These are phyloP conservation scores for Xylariaceae sp. DNA, from an alignment of 2,329 filamentous ascomycete genomes.

Conservation along the genomic window DNA sequence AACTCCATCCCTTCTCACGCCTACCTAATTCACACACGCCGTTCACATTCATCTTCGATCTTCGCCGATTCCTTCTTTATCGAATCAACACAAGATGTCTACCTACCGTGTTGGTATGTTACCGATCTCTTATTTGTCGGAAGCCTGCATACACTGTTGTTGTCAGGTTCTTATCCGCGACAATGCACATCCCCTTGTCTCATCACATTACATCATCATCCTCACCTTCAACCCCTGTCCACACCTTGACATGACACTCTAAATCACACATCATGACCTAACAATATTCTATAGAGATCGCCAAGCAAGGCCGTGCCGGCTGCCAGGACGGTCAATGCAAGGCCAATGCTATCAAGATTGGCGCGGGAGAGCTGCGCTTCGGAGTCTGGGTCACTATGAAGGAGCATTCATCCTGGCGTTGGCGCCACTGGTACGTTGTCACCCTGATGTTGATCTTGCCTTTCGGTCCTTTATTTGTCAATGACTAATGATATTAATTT, in stretches of 20 bases:
- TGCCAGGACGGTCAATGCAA: slow-evolving; percentile 76
- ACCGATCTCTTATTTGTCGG: background rate
- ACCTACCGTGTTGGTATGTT: slow-evolving; percentile 18
- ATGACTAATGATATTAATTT: slow-evolving; percentile 7
- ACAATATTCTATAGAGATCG: no score
- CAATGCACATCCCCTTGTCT: no score
- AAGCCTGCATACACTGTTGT: background rate
- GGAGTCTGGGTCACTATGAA: slow-evolving; percentile 58
- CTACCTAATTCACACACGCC: background rate
- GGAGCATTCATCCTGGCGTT: slow-evolving; percentile 63
- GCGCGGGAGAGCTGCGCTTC: slow-evolving; percentile 74
- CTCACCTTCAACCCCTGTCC: no score
- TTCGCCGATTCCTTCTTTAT: slow-evolving; percentile 4
- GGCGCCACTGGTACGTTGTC: slow-evolving; percentile 76
- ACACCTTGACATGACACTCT: background rate
- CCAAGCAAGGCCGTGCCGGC: slow-evolving; percentile 65
- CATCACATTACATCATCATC: slow-evolving; percentile 8
- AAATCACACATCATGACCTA: background rate
- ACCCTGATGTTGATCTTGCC: background rate
- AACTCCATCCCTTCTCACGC: no score
- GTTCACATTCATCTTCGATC: slow-evolving; percentile 2
- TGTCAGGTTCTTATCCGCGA: no score
- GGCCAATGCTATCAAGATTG: slow-evolving; percentile 63
- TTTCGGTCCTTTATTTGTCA: background rate
- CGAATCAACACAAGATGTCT: slow-evolving; percentile 9